Conservation (phyloP, 2,329 filamentous ascomycete species). For the Botrytis cinerea region DNA sequence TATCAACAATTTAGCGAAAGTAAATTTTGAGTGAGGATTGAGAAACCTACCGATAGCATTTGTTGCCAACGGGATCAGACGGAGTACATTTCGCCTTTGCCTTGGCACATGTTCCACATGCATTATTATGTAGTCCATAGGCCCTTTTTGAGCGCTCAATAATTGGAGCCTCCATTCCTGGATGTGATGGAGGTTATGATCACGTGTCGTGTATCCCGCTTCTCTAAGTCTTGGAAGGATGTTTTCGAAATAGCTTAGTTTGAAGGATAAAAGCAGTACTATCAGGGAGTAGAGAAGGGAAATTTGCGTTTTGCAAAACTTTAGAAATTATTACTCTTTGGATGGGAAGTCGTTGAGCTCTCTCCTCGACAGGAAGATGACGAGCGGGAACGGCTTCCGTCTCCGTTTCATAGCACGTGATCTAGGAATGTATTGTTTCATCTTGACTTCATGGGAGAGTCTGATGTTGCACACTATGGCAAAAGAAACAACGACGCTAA, state of each 20-base stretch:
- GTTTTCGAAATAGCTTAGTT: background rate
- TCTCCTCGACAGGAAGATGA: background rate
- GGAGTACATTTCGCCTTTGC: slow-evolving; percentile 25
- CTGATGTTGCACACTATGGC: background rate
- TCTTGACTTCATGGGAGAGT: background rate
- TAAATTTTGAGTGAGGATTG: background rate
- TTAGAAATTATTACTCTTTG: background rate
- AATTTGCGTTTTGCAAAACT: background rate
- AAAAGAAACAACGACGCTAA: background rate
- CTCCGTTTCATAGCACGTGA: background rate
- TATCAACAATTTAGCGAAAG: background rate
- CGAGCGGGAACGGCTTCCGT: background rate
- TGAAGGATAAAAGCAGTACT: background rate
- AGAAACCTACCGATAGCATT: slow-evolving; percentile 14
- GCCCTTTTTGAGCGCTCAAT: background rate
- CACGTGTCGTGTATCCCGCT: background rate
- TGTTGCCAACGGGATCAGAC: slow-evolving; percentile 23
- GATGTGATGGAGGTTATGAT: background rate
- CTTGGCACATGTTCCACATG: slow-evolving; percentile 30
- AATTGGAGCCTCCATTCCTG: background rate
- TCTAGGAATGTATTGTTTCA: fast-evolving
- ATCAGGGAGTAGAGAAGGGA: background rate
- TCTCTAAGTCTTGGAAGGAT: background rate
- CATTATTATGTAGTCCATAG: slow-evolving; percentile 2
- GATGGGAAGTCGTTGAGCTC: background rate